Base-by-base conservation (phyloP, 345 rosid species). In the Combretum micranthum region DNA sequence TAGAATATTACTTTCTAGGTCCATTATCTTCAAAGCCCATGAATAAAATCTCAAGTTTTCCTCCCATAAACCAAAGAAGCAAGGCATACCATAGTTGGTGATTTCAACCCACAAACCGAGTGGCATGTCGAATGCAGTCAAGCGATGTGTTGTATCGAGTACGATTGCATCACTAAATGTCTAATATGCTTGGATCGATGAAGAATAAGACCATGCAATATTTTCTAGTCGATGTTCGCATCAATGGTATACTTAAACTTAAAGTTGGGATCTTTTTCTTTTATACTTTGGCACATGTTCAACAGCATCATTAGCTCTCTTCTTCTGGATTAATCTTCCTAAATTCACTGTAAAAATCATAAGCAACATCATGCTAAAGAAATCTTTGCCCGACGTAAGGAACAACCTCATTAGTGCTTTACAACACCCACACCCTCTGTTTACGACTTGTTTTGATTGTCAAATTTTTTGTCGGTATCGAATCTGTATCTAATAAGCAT, bases 91-190 rank as follows among this genome's bases (percentile, higher is more conserved):
- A 55, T 88, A 92, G 61, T 88, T 92, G 59, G 88, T 88, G 65
- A 92, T 68, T 57, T 96, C 98, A 61, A 88, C 78, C 96, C 95
- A 92, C 75, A 92, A 78, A 58, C 95, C 96, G 60, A 92, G 87
- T n/a, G 98, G 98, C 95, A 92, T 78, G 80, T 92, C 98, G 63
- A 92, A 76, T 65, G 86, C 90, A 50, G 84, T 83, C 64, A 88
- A 73, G 53, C 90, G 92, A 66, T 92, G 98, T n/a, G 88, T 86
- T 3, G 96, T 83, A 73, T 91, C 95, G 47, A 91, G 88, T 50
- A 91, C 90, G 44, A 91, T 84, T 53, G 90, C 98, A 82, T 91
- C 98, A 53, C 96, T 96, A 68, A 84, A 92, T 64, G 83, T 72
- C 64, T 88, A 88, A 52, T 88, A 91, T 46, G 95, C 75, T 68